Evolutionary conservation across 164 flowering plant species (phyloP).

Genomic region (Chimonanthus praecox): DNA sequence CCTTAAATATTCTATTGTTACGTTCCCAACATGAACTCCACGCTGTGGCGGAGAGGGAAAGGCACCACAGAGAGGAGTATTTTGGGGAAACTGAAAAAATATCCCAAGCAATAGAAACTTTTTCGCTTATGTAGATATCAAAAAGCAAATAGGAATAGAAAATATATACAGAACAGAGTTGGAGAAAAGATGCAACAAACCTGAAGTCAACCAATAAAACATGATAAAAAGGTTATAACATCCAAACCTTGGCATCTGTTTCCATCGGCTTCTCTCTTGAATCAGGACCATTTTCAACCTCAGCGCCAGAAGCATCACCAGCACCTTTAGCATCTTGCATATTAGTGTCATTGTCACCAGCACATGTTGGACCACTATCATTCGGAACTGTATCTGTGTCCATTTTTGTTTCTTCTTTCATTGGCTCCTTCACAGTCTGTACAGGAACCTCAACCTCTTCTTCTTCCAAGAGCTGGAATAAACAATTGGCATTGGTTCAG

Average conservation of each 20-base stretch:
- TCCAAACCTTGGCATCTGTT: constrained; percentile 65
- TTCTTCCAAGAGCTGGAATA: constrained; percentile 68
- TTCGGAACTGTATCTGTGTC: constrained; percentile 62
- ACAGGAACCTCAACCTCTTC: constrained; percentile 81
- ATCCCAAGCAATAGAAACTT: too few species aligned
- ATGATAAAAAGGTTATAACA: neutral
- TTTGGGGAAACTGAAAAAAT: too few species aligned
- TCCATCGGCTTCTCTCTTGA: constrained; percentile 86
- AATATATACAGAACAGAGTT: too few species aligned
- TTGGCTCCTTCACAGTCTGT: constrained; percentile 39
- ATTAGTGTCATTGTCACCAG: constrained; percentile 53
- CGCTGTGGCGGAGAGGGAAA: too few species aligned
- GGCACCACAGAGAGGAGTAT: too few species aligned
- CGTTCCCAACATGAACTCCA: too few species aligned
- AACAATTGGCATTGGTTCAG: neutral
- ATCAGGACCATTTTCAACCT: constrained; percentile 69
- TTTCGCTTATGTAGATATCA: too few species aligned
- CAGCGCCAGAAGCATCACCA: constrained; percentile 29
- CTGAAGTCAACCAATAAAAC: neutral
- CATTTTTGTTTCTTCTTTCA: constrained; percentile 59
- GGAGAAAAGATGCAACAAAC: neutral
- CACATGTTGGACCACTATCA: constrained; percentile 33
- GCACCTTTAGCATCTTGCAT: constrained; percentile 69
- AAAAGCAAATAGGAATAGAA: too few species aligned
- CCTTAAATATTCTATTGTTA: too few species aligned